These are phyloP conservation scores for Colletotrichum aenigma DNA, from an alignment of 2,329 filamentous ascomycete species.

Conservation along the genomic window DNA sequence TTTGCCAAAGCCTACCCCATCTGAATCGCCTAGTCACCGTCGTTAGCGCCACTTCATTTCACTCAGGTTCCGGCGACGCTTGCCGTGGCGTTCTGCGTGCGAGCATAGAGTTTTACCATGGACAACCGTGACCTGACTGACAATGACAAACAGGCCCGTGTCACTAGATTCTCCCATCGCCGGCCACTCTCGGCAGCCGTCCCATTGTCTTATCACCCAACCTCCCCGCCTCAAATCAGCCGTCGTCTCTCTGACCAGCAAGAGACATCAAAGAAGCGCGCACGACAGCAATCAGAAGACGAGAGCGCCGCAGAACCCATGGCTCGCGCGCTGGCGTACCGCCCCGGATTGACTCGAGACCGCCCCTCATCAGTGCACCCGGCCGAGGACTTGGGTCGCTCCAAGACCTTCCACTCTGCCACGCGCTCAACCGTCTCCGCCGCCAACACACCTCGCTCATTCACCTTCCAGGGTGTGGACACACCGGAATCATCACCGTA, in stretches of 20 bases:
- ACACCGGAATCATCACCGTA: conserved; percentile 25
- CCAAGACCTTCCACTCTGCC: conserved; percentile 32
- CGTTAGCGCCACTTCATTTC: conserved; percentile 14
- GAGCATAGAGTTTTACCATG: background rate
- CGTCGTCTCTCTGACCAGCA: conserved; percentile 64
- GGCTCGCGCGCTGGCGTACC: conserved; percentile 49
- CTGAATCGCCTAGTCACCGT: background rate
- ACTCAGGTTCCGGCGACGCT: conserved; percentile 2
- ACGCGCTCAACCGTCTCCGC: conserved; percentile 32
- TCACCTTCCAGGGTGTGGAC: conserved; percentile 57
- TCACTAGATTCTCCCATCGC: conserved; percentile 50
- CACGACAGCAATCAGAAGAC: conserved; percentile 41
- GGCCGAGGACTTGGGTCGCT: conserved; percentile 38
- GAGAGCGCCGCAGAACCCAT: conserved; percentile 43
- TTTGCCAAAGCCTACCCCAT: background rate
- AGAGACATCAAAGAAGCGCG: conserved; percentile 44
- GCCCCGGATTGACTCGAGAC: conserved; percentile 43
- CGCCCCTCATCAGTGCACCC: conserved; percentile 43
- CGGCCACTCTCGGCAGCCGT: conserved; percentile 59
- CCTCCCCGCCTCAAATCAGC: conserved; percentile 54
- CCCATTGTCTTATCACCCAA: conserved; percentile 48
- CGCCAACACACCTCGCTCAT: conserved; percentile 54
- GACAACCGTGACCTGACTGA: conserved; percentile 25
- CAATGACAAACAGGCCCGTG: conserved; percentile 46
- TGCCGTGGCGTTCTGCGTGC: background rate